Percentiles rank a stretch among this genome's conserved stretches.
Evolutionary conservation across 495 filamentous ascomycete species (phyloP).

Genomic region (Glarea lozoyensis): DNA sequence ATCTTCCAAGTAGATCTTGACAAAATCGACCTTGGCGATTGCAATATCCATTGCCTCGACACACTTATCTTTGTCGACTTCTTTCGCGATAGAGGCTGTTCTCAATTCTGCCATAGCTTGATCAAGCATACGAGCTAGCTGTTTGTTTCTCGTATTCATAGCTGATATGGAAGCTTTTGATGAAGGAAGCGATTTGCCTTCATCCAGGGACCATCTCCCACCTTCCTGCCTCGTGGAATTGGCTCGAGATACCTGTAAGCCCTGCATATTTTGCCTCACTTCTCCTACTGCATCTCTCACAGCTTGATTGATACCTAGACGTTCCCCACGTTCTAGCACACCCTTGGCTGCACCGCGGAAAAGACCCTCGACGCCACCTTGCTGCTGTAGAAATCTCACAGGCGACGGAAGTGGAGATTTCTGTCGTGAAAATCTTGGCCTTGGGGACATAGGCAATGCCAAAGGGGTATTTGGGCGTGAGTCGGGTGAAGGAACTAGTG

Average conservation of each 20-base stretch:
- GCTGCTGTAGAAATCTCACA: slow-evolving; percentile 49
- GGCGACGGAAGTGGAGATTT: slow-evolving; percentile 47
- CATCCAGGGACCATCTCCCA: slow-evolving; percentile 25
- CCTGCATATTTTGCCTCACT: slow-evolving; percentile 62
- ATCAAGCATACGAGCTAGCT: slow-evolving; percentile 64
- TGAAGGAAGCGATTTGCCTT: slow-evolving; percentile 17
- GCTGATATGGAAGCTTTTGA: slow-evolving; percentile 26
- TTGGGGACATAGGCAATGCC: slow-evolving; percentile 20
- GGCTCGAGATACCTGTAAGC: slow-evolving; percentile 14
- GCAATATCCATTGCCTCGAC: slow-evolving; percentile 51
- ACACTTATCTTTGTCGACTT: slow-evolving; percentile 27
- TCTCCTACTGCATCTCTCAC: slow-evolving; percentile 85
- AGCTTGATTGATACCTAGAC: slow-evolving; percentile 82
- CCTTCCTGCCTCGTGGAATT: slow-evolving; percentile 12
- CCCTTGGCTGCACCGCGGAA: slow-evolving; percentile 80
- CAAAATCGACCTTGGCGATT: slow-evolving; percentile 65
- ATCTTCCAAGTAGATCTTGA: slow-evolving; percentile 70
- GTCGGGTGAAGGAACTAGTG: slow-evolving; percentile 33
- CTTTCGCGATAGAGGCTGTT: slow-evolving; percentile 25
- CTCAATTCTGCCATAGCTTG: slow-evolving; percentile 61
- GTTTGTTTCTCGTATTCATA: slow-evolving; percentile 62
- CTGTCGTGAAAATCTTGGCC: slow-evolving; percentile 10
- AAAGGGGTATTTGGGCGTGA: slow-evolving; percentile 23
- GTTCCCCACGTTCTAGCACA: slow-evolving; percentile 73
- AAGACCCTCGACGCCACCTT: slow-evolving; percentile 62